Evolutionary conservation across 2,329 filamentous ascomycete species (phyloP), one percentile per base, ranked within the genome.

Genomic region (Fusarium sp.): DNA sequence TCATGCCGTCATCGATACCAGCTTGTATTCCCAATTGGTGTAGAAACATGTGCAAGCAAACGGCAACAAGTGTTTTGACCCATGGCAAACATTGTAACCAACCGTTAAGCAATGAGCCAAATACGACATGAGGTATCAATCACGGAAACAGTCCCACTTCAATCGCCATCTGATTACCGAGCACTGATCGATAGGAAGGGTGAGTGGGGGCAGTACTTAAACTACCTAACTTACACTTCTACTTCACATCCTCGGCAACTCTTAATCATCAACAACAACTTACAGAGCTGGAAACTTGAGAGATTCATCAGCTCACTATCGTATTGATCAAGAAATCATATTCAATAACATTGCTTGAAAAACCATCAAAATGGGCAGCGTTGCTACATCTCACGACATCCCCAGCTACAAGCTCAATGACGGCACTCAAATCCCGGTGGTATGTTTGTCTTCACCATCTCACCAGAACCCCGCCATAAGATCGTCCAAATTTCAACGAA

Each of bases 401-500:
- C 89, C 89, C 3, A 82, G 79, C 57, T 78, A 93, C 57, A 92
- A 90, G 81, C 84, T 94, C 59, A 93, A 92, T 71, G 90, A 94
- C 81, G 91, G 91, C 65, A 87, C 88, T 65, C 85, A 88, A 61
- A 92, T 94, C 55, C 92, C 92, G 13, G 85, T 91, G 83, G 89
- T 90, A 80, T 66, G 82, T 51, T 42, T 42, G 34, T 34, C 42
- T 31, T 39, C 50, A 18, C n/a, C 26, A 18, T 45, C 25, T 19
- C 18, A 23, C 43, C 26, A 46, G 12, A 21, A 28, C 19, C 11
- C 12, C 37, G 18, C 34, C 11, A 51, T 12, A 28, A 26, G 13
- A 30, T 11, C 14, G 18, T 25, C 34, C 26, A 28, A 25, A 7
- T 42, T n/a, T 19, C 7, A 11, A 37, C 13, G 46, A 37, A 54